Percentiles rank a stretch among this genome's conserved stretches.
Evolutionary conservation across 306 rosid species (phyloP).

Genomic region (Lathyrus tuberosus): DNA sequence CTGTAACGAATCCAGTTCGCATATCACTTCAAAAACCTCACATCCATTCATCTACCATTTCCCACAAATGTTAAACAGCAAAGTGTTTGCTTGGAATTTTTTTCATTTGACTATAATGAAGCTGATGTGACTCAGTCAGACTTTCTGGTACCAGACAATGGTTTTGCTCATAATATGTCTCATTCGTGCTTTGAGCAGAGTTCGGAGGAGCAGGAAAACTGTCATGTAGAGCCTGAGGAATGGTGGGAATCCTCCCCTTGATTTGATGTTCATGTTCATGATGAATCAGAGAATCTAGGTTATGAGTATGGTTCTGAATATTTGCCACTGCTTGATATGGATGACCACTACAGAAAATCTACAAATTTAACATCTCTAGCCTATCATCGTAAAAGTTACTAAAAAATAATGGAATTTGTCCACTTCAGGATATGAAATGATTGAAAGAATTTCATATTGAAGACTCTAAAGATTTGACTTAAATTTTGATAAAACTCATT

Average conservation of each 20-base stretch:
- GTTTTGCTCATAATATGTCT: slow-evolving; percentile 45
- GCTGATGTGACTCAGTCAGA: slow-evolving; percentile 41
- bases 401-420: too few relatives aligned
- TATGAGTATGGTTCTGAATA: slow-evolving; percentile 56
- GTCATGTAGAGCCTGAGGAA: slow-evolving; percentile 59
- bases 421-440: too few relatives aligned
- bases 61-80: slow-evolving; percentile 43
- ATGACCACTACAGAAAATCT: too few relatives aligned
- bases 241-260: slow-evolving; percentile 85
- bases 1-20: too few relatives aligned
- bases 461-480: too few relatives aligned
- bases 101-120: slow-evolving; percentile 54
- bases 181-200: slow-evolving; percentile 48
- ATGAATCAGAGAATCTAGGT: slow-evolving; percentile 51
- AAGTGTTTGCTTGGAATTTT: slow-evolving; percentile 36
- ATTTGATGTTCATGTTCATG: slow-evolving; percentile 86
- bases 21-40: too few relatives aligned
- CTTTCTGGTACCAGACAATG: slow-evolving; percentile 46
- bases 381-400: too few relatives aligned
- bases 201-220: slow-evolving; percentile 58
- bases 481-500: too few relatives aligned
- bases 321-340: slow-evolving; percentile 48
- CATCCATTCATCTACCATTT: slow-evolving; percentile 31
- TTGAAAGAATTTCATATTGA: too few relatives aligned
- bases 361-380: too few relatives aligned